Base-by-base conservation (phyloP, 257 asterid species). In the Plantago ovata region DNA sequence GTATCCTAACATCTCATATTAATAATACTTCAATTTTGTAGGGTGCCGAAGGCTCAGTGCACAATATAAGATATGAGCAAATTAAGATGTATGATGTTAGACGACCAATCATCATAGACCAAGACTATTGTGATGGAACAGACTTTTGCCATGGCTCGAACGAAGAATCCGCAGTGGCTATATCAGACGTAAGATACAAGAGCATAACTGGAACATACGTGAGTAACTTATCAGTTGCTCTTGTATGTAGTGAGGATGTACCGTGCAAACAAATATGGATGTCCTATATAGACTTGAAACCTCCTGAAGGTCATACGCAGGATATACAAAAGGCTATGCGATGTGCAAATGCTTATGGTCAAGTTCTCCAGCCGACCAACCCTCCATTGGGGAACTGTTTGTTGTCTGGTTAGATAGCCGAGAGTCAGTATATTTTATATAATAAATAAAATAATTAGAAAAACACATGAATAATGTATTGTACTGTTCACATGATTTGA, bases 161-260 rank as follows among this genome's bases (percentile, higher is more conserved):
- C 0, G 14, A 46, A 24, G 15, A 9, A 11, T 38, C 10, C 3
- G 62, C 62, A 2, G 63, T 64, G 38, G 67, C 72, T 2, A 56
- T 77, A 40, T 57, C 62, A 0, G 43, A 45, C 19, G 19, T 73
- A 9, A 6, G 20, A 1, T 77, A 23, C 15, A 32, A 45, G 19
- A 38, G 9, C 13, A 62, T 73, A 52, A 48, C 16, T 6, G 80
- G 75, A 13, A 68, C 80, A 5, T 77, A 63, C 36, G 42, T 56
- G 2, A 3, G 11, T 38, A 0, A 47, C 14, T 64, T 0, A n/a
- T n/a, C n/a, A n/a, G 58, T 70, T 51, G 48, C 51, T 19, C 60
- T 77, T 4, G 18, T 9, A 1, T 70, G 75, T 47, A 73, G 71
- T 48, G 10, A 15, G 3, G 23, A 3, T 3, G 3, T 28, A 13